These are phyloP conservation scores for Silene uniflora DNA, from an alignment of 148 eudicot species.

Conservation along the genomic window DNA sequence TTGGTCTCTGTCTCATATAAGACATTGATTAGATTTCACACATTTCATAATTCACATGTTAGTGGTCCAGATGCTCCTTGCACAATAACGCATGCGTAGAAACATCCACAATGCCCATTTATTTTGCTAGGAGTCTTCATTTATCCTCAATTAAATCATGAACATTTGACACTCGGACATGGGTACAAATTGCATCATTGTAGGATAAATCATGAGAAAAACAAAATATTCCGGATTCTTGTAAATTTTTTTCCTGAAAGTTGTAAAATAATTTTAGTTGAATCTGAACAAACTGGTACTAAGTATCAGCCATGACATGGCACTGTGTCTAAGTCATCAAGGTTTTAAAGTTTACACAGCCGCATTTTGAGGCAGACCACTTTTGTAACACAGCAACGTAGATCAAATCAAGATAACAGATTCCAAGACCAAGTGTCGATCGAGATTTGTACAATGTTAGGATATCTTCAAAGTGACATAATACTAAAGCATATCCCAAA, in stretches of 20 bases:
- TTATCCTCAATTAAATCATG: background rate
- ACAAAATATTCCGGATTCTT: too few species aligned
- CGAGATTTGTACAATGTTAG: background rate
- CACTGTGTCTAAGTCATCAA: background rate
- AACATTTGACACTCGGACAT: too few species aligned
- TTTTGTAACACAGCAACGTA: background rate
- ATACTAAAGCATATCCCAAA: constrained; percentile 13
- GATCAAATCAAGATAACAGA: background rate
- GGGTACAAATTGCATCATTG: too few species aligned
- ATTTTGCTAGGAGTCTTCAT: background rate
- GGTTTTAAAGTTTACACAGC: background rate
- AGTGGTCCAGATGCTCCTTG: background rate
- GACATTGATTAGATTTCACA: background rate
- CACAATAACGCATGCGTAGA: background rate
- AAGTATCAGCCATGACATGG: background rate
- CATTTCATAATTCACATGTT: background rate
- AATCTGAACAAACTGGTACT: background rate
- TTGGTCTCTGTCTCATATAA: background rate
- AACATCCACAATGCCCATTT: background rate
- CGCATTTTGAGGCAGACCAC: background rate
- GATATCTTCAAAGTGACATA: constrained; percentile 10
- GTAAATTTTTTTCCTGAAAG: too few species aligned
- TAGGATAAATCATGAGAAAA: too few species aligned
- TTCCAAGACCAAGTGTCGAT: background rate
- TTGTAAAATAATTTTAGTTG: too few species aligned